phyloP scores from a whole-genome alignment of 805 yeast species.

The Candida krabiensis region DNA sequence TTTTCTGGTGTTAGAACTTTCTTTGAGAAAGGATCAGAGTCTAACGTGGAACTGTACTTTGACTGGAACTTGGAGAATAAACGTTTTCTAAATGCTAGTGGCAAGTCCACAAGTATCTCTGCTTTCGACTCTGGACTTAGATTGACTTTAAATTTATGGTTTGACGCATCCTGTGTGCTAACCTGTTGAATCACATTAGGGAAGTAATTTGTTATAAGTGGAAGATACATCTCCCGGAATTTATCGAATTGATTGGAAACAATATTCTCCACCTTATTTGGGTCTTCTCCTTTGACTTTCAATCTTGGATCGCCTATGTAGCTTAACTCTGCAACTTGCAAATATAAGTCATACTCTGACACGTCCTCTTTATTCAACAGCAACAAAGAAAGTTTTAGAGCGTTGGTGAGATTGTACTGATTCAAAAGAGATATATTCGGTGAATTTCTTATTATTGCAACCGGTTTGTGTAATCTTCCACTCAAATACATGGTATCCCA shows the following conservation, averaged over 20 bases:
- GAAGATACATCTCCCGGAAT: constrained; percentile 75
- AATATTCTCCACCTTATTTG: constrained; percentile 81
- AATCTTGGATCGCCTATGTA: constrained; percentile 91
- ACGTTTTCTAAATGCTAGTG: constrained; percentile 45
- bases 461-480: constrained; percentile 94
- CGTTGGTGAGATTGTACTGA: constrained; percentile 75
- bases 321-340: constrained; percentile 74
- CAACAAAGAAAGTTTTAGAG: constrained; percentile 66
- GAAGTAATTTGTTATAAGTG: constrained; percentile 49
- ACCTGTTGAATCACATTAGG: constrained; percentile 26
- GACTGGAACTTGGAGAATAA: constrained; percentile 32
- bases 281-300: constrained; percentile 86
- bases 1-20: constrained; percentile 17
- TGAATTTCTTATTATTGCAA: constrained; percentile 67
- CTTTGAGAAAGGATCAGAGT: constrained; percentile 33
- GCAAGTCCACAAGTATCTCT: constrained; percentile 50
- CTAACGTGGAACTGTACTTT: constrained; percentile 24
- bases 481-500: constrained; percentile 89
- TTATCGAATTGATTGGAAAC: constrained; percentile 71
- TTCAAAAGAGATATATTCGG: constrained; percentile 63
- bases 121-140: constrained; percentile 36
- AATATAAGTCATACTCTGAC: constrained; percentile 56
- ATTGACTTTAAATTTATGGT: constrained; percentile 27
- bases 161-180: constrained; percentile 22
- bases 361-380: constrained; percentile 41